These are phyloP conservation scores for Paraphaeosphaeria minitans DNA, from an alignment of 2,329 filamentous ascomycete species.

Conservation along the genomic window DNA sequence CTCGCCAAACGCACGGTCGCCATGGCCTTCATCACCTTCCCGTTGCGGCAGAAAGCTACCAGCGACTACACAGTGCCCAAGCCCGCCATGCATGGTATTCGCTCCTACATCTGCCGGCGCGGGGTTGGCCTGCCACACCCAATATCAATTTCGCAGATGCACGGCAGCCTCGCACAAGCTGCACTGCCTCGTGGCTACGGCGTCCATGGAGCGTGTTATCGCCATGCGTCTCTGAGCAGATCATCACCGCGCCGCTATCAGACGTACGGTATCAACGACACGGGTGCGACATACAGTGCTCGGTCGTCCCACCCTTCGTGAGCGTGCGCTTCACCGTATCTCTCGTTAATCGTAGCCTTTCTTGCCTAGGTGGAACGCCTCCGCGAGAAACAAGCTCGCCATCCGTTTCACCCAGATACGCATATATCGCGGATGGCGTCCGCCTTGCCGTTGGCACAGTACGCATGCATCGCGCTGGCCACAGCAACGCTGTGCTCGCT, in stretches of 20 bases:
- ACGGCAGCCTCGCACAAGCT: background rate
- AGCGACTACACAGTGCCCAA: no score
- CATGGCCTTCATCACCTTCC: slow-evolving; percentile 2
- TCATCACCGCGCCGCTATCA: background rate
- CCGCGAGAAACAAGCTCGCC: slow-evolving; percentile 9
- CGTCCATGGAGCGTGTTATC: background rate
- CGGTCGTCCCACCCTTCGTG: background rate
- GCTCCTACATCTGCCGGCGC: slow-evolving; percentile 9
- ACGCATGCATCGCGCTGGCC: background rate
- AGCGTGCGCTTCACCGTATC: background rate
- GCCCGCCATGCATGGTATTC: background rate
- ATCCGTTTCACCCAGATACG: slow-evolving; percentile 5
- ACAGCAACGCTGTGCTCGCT: slow-evolving; percentile 4
- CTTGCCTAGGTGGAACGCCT: background rate
- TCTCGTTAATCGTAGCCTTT: background rate
- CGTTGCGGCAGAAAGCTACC: background rate
- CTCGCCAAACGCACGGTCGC: background rate
- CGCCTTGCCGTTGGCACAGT: slow-evolving; percentile 6
- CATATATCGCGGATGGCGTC: slow-evolving; percentile 7
- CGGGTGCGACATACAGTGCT: background rate
- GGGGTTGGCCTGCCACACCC: background rate
- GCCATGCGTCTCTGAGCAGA: background rate
- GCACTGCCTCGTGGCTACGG: slow-evolving; percentile 6
- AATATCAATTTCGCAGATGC: slow-evolving; percentile 7
- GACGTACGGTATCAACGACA: background rate